These are phyloP conservation scores for Suillus sp. DNA, from an alignment of 768 basidiomycete species.

Conservation along the genomic window DNA sequence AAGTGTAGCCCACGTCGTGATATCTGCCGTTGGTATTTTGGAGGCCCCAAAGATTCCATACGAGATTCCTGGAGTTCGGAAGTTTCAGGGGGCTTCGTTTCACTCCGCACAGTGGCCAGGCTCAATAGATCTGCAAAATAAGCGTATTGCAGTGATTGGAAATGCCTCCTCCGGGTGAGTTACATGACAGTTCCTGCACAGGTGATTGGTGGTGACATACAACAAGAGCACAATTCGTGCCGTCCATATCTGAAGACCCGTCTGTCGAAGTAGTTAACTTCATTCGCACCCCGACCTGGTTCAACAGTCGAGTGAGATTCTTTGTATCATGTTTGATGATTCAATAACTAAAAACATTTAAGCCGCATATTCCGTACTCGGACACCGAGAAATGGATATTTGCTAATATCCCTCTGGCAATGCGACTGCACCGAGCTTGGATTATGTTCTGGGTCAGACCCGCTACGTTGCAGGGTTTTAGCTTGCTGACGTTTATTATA, in stretches of 20 bases:
- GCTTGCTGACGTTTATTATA: slow-evolving; percentile 7
- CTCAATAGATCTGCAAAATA: slow-evolving; percentile 42
- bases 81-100: slow-evolving; percentile 52
- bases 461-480: not conserved
- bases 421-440: slow-evolving; percentile 52
- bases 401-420: slow-evolving; percentile 50
- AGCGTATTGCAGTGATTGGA: slow-evolving; percentile 49
- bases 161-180: slow-evolving; percentile 66
- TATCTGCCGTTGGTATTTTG: slow-evolving; percentile 53
- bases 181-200: not conserved
- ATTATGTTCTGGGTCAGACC: slow-evolving; percentile 50
- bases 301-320: slow-evolving; percentile 47
- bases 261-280: slow-evolving; percentile 60
- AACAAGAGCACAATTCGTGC: slow-evolving; percentile 62
- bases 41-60: slow-evolving; percentile 44
- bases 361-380: slow-evolving; percentile 41
- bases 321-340: not conserved
- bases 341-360: slow-evolving; percentile 29
- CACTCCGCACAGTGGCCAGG: slow-evolving; percentile 56
- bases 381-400: slow-evolving; percentile 52
- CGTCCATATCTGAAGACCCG: slow-evolving; percentile 52
- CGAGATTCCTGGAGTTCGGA: slow-evolving; percentile 35
- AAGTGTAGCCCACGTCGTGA: slow-evolving; percentile 46
- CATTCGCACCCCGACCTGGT: slow-evolving; percentile 64
- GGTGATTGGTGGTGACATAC: slow-evolving; percentile 10